Percentiles rank a stretch among this genome's conserved stretches.
Evolutionary conservation across 2,329 filamentous ascomycete genomes (phyloP).

Genomic region (Aspergillus tamarii): DNA sequence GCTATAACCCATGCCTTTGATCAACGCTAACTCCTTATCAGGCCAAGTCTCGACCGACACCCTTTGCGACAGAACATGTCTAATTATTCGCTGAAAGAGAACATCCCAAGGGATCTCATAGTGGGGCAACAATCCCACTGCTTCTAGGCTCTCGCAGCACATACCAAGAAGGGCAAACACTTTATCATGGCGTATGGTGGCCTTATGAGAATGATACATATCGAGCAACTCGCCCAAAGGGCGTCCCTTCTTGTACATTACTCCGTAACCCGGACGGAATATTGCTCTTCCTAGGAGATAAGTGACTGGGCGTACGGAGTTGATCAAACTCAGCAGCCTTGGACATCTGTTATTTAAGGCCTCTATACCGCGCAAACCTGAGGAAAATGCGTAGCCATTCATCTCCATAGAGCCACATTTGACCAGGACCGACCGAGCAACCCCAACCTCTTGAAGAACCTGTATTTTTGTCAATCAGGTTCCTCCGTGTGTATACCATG

Average conservation of each 20-base stretch:
- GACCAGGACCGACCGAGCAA: not conserved
- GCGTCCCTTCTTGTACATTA: too few species aligned
- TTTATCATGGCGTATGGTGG: conserved; percentile 4
- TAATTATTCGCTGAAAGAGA: not conserved
- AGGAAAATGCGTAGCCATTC: not conserved
- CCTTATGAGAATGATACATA: conserved; percentile 2
- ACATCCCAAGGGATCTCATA: conserved; percentile 1
- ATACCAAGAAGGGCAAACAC: conserved; percentile 3
- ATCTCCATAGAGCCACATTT: not conserved
- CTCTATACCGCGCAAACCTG: not conserved
- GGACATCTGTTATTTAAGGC: not conserved
- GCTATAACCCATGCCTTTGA: not conserved
- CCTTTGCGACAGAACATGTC: not conserved
- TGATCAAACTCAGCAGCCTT: not conserved
- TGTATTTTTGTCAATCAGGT: not conserved
- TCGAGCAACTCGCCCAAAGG: conserved; percentile 2
- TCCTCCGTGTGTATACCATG: not conserved
- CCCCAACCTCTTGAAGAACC: not conserved
- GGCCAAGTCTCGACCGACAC: not conserved
- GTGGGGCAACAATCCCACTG: not conserved
- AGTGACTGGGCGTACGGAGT: not conserved
- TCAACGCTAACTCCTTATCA: not conserved
- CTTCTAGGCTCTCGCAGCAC: not conserved
- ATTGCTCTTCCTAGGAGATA: not conserved
- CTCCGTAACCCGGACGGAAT: not conserved